Conservation (phyloP, 225 moss, liverwort and hornwort species). For the Straminergon stramineum region DNA sequence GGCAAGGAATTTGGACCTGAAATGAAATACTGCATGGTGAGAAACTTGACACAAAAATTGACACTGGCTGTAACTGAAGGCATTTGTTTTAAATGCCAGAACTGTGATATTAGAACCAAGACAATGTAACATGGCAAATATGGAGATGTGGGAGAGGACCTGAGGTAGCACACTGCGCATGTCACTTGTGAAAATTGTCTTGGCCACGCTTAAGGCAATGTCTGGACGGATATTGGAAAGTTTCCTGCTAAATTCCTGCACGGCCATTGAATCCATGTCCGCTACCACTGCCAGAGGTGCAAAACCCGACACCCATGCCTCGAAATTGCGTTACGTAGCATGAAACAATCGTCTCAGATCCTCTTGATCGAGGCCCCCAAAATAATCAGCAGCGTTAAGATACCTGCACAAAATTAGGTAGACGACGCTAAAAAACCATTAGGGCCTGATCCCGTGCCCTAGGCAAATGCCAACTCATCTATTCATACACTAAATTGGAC, state of each 20-base stretch:
- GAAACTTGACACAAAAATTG: background rate
- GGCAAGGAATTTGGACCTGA: constrained; percentile 47
- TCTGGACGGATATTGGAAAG: constrained; percentile 55
- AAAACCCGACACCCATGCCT: constrained; percentile 62
- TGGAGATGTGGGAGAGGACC: background rate
- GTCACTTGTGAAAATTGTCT: constrained; percentile 58
- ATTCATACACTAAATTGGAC: background rate
- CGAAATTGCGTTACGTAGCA: constrained; percentile 55
- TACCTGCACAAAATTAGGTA: constrained; percentile 25
- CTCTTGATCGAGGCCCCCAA: constrained; percentile 47
- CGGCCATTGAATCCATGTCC: constrained; percentile 51
- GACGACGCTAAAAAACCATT: background rate
- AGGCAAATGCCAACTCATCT: background rate
- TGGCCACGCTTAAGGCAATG: constrained; percentile 53
- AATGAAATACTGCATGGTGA: background rate
- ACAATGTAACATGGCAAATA: background rate
- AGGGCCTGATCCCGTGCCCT: background rate
- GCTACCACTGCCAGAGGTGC: constrained; percentile 51
- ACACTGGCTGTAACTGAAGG: background rate
- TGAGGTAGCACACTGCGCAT: constrained; percentile 35
- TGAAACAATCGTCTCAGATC: constrained; percentile 53
- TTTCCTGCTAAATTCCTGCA: constrained; percentile 60
- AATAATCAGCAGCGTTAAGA: constrained; percentile 43
- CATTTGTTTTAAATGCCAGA: background rate
- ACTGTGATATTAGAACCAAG: background rate